Evolutionary conservation across 441 rosid species (phyloP), one percentile per base, ranked within the genome.

Genomic region (Pelargonium myrrhifolium): DNA sequence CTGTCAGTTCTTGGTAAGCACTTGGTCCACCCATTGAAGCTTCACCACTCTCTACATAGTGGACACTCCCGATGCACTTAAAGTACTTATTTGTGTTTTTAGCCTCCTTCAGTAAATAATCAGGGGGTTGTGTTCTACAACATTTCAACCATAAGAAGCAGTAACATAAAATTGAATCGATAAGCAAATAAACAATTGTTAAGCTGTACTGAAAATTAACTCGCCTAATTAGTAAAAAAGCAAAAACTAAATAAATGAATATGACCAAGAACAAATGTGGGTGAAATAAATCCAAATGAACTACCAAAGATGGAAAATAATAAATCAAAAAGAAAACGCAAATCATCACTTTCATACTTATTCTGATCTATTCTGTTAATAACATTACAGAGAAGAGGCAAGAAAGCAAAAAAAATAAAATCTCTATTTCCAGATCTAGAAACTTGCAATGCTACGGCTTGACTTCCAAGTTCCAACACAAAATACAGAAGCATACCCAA

Each of bases 61-160:
- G 92, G 76, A 85, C 83, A 79, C 82, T 88, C 63, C 93, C 96
- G 70, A 94, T 70, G 75, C 94, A 90, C 82, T 90, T 95, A 73
- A 93, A 96, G 77, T 92, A 96, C 83, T 93, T 96, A 66, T 73
- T 85, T 5, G 94, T 83, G 76, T 84, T 86, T 82, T 90, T 93
- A 67, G 99, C 96, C 79, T 93, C 96, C 86, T 90, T 89, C 68
- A 96, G 85, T 60, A 93, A 73, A 79, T 90, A 89, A 83, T 93
- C 99, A 69, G 99, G 98, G 71, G 99, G 99, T 75, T 93, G 96
- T 64, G 79, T 87, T 74, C 99, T 96, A 82, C 77, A 79, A 76
- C 64, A 86, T 68, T 62, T 74, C 72, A 82, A 79, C 26, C 76
- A 58, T 65, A 75, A 68, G 66, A 76, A 26, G 67, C 35, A n/a